Conservation (phyloP, 139 green algal species). For the Chlamydomonas sphaeroides region DNA sequence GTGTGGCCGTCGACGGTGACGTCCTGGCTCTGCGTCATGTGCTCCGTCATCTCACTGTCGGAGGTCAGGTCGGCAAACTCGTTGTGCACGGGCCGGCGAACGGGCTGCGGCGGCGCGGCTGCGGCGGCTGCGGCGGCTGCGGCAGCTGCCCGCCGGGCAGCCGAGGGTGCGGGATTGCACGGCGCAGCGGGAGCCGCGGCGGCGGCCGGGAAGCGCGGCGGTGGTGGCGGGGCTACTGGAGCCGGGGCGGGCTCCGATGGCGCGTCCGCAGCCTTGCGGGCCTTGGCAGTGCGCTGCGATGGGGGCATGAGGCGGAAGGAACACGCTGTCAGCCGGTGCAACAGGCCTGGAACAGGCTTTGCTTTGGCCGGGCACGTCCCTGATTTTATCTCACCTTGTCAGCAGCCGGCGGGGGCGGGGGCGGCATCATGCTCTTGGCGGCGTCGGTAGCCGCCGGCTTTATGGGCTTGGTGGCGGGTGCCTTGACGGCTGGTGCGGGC, state of each 20-base stretch:
- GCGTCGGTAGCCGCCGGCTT: background rate
- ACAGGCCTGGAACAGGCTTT: too few relatives aligned
- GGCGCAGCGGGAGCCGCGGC: too few relatives aligned
- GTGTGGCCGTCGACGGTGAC: background rate
- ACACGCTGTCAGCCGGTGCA: too few relatives aligned
- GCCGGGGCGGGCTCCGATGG: too few relatives aligned
- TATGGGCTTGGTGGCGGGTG: background rate
- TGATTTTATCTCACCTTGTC: too few relatives aligned
- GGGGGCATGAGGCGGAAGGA: too few relatives aligned
- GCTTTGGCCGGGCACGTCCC: too few relatives aligned
- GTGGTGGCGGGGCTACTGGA: background rate
- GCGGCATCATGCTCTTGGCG: constrained; percentile 18
- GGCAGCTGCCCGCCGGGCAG: too few relatives aligned
- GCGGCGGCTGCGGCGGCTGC: background rate
- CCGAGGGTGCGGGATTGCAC: background rate
- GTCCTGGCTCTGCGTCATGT: constrained; percentile 26
- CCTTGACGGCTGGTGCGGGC: too few relatives aligned
- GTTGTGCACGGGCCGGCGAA: background rate
- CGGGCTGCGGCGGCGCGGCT: background rate
- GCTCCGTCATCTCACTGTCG: constrained; percentile 21
- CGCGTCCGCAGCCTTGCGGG: background rate
- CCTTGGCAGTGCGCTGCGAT: background rate
- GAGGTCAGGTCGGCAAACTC: constrained; percentile 17
- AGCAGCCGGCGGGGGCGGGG: background rate
- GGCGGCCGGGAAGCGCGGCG: background rate